Percentiles rank a stretch among this genome's conserved stretches.
Evolutionary conservation across 140 eudicot species (phyloP).

Genomic region (Cichorium intybus): DNA sequence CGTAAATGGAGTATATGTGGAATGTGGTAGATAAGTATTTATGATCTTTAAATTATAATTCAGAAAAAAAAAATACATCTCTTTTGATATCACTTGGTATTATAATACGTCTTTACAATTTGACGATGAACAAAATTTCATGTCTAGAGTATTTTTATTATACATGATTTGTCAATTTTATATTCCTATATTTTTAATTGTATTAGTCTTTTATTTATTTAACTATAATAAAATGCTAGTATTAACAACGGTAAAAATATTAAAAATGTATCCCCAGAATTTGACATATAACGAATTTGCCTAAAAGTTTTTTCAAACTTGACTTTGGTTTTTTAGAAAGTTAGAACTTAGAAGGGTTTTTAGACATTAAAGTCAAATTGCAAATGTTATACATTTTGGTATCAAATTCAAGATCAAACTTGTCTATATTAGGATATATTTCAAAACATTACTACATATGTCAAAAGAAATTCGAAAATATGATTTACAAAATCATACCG

Average conservation of each 20-base stretch:
- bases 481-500: no score
- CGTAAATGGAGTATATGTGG: not conserved
- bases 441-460: no score
- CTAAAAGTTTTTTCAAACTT: no score
- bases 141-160: not conserved
- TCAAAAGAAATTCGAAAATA: no score
- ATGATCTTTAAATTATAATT: not conserved
- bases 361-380: no score
- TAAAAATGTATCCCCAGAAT: not conserved
- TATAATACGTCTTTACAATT: not conserved
- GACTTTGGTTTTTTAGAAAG: no score
- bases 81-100: not conserved
- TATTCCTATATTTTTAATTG: no score
- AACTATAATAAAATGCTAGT: not conserved
- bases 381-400: no score
- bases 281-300: not conserved
- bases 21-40: constrained; percentile 11
- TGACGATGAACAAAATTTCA: not conserved
- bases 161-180: not conserved
- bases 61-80: not conserved
- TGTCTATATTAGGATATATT: no score
- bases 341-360: no score
- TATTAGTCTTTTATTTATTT: not conserved
- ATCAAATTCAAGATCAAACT: no score
- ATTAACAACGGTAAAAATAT: not conserved